These are phyloP conservation scores for Lolium rigidum DNA, from an alignment of 176 grass and related monocot genomes.

Conservation along the genomic window DNA sequence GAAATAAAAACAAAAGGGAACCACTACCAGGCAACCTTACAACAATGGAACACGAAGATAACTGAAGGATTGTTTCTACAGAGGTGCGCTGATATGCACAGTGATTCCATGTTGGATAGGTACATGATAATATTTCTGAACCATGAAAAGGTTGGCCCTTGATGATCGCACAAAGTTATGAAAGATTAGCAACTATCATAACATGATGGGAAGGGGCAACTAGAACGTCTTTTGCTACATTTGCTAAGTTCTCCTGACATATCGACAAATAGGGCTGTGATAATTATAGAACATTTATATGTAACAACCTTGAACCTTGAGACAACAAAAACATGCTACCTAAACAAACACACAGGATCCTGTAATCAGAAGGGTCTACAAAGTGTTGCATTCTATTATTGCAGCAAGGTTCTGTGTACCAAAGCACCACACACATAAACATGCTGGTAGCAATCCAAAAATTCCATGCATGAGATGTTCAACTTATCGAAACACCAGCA, in stretches of 20 bases:
- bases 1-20: background rate
- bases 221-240: background rate
- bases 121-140: background rate
- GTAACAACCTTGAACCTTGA: background rate
- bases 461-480: background rate
- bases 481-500: background rate
- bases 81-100: background rate
- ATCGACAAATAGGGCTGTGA: too few relatives aligned
- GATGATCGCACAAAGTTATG: background rate
- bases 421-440: background rate
- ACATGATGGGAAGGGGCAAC: background rate
- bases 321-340: background rate
- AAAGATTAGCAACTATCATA: background rate
- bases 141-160: background rate
- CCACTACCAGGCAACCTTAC: background rate
- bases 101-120: background rate
- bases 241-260: background rate
- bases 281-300: background rate
- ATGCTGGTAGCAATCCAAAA: background rate
- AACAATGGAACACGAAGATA: background rate
- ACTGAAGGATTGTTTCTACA: background rate
- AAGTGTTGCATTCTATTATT: background rate
- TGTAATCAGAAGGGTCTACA: background rate
- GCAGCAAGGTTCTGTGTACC: background rate
- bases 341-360: background rate